phyloP scores from a whole-genome alignment of 345 rosid species.

The Capsella bursapastoris region DNA sequence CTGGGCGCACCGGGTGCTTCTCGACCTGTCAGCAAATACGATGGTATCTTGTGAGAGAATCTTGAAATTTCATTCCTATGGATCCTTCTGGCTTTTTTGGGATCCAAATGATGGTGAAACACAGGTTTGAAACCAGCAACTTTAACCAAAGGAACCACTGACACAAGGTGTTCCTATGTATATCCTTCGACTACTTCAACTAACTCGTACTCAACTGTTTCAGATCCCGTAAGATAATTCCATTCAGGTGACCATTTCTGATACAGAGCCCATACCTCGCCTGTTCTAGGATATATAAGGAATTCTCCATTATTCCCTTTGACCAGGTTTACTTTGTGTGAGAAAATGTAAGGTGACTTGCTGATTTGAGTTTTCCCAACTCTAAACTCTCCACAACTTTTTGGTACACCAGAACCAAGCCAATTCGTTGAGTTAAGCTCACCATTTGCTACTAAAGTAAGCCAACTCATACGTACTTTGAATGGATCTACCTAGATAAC shows the following conservation, averaged over 20 bases:
- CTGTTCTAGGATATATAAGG: constrained; percentile 61
- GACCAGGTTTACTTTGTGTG: constrained; percentile 60
- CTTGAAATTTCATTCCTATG: constrained; percentile 61
- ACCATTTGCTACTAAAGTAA: constrained; percentile 54
- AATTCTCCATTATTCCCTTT: constrained; percentile 54
- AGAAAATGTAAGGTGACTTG: constrained; percentile 57
- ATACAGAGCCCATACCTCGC: constrained; percentile 77
- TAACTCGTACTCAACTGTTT: constrained; percentile 59
- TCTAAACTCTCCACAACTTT: constrained; percentile 69
- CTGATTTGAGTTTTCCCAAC: constrained; percentile 52
- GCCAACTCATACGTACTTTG: constrained; percentile 60
- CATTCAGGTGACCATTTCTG: constrained; percentile 70
- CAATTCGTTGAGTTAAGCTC: constrained; percentile 62
- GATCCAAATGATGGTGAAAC: constrained; percentile 58
- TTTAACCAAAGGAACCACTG: constrained; percentile 62
- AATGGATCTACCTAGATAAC: constrained; percentile 64
- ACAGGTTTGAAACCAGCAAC: constrained; percentile 70
- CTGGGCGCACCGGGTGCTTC: constrained; percentile 62
- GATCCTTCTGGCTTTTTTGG: constrained; percentile 52
- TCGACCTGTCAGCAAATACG: constrained; percentile 61
- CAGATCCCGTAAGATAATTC: constrained; percentile 56
- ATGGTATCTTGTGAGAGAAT: constrained; percentile 78
- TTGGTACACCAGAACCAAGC: constrained; percentile 69
- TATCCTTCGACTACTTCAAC: constrained; percentile 78
- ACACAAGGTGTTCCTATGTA: constrained; percentile 59